Evolutionary conservation across 2,329 filamentous ascomycete species (phyloP).

Genomic region (Colletotrichum somersetense): DNA sequence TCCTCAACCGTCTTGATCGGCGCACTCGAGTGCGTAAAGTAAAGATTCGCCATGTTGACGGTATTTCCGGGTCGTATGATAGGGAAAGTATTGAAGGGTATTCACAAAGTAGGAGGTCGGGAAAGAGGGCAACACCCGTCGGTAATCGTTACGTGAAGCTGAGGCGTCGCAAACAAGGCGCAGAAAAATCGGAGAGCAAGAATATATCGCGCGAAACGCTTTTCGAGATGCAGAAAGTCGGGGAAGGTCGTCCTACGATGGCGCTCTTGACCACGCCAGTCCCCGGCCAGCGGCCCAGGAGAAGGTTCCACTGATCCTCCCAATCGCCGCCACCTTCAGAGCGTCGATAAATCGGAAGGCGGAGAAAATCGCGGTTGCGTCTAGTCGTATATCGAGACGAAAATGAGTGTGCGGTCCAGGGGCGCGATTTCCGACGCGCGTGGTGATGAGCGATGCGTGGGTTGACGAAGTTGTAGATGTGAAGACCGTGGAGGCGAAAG

Average conservation of each 20-base stretch:
- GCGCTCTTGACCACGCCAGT: slow-evolving; percentile 58
- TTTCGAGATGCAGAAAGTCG: slow-evolving; percentile 51
- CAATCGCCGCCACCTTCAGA: slow-evolving; percentile 58
- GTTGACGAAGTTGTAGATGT: slow-evolving; percentile 43
- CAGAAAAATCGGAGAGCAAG: slow-evolving; percentile 43
- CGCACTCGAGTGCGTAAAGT: slow-evolving; percentile 92
- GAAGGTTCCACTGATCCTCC: slow-evolving; percentile 60
- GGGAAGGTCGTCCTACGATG: slow-evolving; percentile 54
- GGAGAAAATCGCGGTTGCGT: slow-evolving; percentile 52
- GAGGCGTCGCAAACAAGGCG: slow-evolving; percentile 45
- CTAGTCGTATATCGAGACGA: slow-evolving; percentile 53
- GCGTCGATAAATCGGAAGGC: slow-evolving; percentile 46
- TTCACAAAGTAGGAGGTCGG: slow-evolving; percentile 1
- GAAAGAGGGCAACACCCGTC: slow-evolving; percentile 22
- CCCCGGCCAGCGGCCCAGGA: slow-evolving; percentile 62
- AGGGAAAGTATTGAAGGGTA: slow-evolving; percentile 27
- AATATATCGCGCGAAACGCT: slow-evolving; percentile 45
- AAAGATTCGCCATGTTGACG: slow-evolving; percentile 88
- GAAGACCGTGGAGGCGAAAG: slow-evolving; percentile 57
- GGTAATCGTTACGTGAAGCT: slow-evolving; percentile 41
- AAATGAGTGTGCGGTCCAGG: slow-evolving; percentile 48
- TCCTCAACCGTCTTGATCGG: slow-evolving; percentile 98
- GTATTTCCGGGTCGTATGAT: slow-evolving; percentile 44
- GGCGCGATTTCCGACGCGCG: slow-evolving; percentile 66
- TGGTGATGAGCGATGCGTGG: slow-evolving; percentile 57